These are phyloP conservation scores for Gnaphalium uliginosum DNA, from an alignment of 129 eudicot species.

Conservation along the genomic window DNA sequence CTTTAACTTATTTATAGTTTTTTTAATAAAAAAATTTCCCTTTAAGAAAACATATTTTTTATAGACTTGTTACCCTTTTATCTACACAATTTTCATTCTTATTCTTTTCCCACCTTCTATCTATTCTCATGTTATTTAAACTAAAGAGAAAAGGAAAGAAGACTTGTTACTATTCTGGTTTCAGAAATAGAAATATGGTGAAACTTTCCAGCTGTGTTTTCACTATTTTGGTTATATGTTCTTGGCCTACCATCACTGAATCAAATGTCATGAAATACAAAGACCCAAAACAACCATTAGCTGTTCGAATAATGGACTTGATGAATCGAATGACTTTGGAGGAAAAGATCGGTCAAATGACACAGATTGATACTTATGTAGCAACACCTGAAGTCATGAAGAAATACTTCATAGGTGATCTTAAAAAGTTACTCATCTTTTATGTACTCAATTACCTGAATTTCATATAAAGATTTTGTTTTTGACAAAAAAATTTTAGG, in stretches of 20 bases:
- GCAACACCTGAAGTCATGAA: constrained; percentile 54
- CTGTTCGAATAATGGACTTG: constrained; percentile 54
- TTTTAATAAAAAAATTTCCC: too few species aligned
- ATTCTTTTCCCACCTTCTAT: too few species aligned
- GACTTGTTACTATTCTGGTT: too few species aligned
- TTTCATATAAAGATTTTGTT: too few species aligned
- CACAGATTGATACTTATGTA: constrained; percentile 58
- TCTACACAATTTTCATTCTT: too few species aligned
- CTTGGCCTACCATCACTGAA: constrained; percentile 42
- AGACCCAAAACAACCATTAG: constrained; percentile 61
- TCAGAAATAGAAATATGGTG: background rate
- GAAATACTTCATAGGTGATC: constrained; percentile 61
- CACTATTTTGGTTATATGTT: constrained; percentile 33
- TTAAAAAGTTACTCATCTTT: background rate
- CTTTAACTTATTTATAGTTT: too few species aligned
- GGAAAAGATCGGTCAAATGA: constrained; percentile 84
- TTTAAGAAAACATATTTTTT: too few species aligned
- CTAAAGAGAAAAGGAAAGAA: too few species aligned
- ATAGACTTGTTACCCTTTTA: too few species aligned
- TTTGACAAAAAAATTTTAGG: constrained; percentile 31
- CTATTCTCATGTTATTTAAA: too few species aligned
- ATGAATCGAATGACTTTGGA: constrained; percentile 62
- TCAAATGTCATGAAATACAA: constrained; percentile 54
- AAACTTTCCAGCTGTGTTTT: constrained; percentile 12
- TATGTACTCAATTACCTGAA: background rate